Base-by-base conservation (phyloP, 2,329 filamentous ascomycete genomes). In the Tolypocladium album region DNA sequence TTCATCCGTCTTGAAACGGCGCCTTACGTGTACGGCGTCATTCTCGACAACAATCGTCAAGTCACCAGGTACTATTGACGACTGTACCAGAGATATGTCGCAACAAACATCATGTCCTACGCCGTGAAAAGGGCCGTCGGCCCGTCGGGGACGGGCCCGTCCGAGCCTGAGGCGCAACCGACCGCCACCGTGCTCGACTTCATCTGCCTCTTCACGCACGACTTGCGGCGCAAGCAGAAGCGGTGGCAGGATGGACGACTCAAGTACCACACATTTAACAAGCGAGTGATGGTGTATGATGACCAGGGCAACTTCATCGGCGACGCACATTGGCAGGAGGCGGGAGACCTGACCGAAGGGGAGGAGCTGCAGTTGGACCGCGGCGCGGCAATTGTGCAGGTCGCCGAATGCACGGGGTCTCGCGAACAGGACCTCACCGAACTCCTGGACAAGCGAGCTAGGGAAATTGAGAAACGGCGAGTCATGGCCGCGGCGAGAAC, bases 241-340 rank as follows among this genome's bases (percentile, higher is more conserved):
- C 81, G 90, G 62, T 97, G 92, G 92, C 90, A 96, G 68, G 92
- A 97, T 86, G 92, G 93, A 42, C 86, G 86, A 58, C 82, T 97
- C 62, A 89, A 88, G 64, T 96, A 88, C 64, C 92, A 97, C 70
- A 88, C 89, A 0, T 96, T 96, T 82, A 97, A 97, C 76, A 90
- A 87, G 69, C 86, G 90, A 5, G 79, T 94, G 61, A 95, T 97
- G 90, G 89, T 95, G 8, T 93, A 94, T 67, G 92, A 96, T 71
- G 86, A 90, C 55, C 78, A 83, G 2, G 85, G 89, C 0, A 90
- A 92, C 70, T 90, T 88, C 64, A 82, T 97, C 36, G 92, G 92
- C 3, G 92, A 96, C 71, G 84, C 86, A 39, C 90, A 96, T 73
- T 94, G 89, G 87, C 85, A 85, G 52, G 81, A 86, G 55, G 81